Evolutionary conservation across 768 basidiomycete genomes (phyloP).

Genomic region (Zangia roseola): DNA sequence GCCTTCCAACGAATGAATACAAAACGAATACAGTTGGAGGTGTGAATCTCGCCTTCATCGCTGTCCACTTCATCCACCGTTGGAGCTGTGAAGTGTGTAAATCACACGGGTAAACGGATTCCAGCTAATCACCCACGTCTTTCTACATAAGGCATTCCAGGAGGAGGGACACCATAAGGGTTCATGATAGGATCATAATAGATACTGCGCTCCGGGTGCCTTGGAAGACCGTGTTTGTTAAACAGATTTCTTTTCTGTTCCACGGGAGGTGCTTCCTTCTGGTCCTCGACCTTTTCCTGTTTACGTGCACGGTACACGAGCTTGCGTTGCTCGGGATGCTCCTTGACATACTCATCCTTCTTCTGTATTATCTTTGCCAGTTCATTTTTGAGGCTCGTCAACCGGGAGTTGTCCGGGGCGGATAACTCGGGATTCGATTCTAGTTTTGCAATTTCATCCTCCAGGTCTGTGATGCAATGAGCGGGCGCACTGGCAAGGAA

Average conservation of each 20-base stretch:
- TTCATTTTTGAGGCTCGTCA: constrained; percentile 73
- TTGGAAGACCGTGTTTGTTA: constrained; percentile 79
- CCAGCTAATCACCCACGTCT: constrained; percentile 55
- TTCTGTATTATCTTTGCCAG: constrained; percentile 77
- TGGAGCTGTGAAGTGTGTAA: constrained; percentile 43
- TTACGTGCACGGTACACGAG: constrained; percentile 70
- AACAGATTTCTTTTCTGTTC: constrained; percentile 65
- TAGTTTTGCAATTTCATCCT: constrained; percentile 74
- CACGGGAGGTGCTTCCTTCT: constrained; percentile 39
- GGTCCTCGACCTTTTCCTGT: constrained; percentile 40
- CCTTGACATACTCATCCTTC: constrained; percentile 89
- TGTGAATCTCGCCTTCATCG: constrained; percentile 43
- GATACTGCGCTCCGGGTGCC: constrained; percentile 88
- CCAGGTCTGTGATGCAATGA: constrained; percentile 55
- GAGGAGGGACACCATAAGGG: constrained; percentile 89
- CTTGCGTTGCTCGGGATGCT: constrained; percentile 89
- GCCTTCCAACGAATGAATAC: constrained; percentile 7
- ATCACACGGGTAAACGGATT: neutral
- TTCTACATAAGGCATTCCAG: constrained; percentile 95
- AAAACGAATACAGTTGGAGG: neutral
- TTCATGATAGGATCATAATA: constrained; percentile 95
- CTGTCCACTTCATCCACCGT: constrained; percentile 61
- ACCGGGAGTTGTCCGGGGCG: constrained; percentile 58
- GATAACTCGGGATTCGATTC: constrained; percentile 46
- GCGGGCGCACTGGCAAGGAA: neutral